Evolutionary conservation across 2,329 filamentous ascomycete species (phyloP).

Genomic region (Furcasterigmium furcatum): DNA sequence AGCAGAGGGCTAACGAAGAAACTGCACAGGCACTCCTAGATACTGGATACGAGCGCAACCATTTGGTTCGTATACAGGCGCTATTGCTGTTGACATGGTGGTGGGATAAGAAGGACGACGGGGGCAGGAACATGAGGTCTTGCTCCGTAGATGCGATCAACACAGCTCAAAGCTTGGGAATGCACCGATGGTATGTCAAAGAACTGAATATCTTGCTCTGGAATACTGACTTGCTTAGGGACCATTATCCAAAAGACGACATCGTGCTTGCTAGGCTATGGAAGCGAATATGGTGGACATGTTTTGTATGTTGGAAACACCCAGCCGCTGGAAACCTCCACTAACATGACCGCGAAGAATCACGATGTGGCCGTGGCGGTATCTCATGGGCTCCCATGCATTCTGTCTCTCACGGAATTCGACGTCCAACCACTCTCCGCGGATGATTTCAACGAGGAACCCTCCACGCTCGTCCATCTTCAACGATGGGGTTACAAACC

Average conservation of each 20-base stretch:
- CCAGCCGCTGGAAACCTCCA: background rate
- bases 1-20: background rate
- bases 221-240: background rate
- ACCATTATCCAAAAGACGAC: constrained; percentile 5
- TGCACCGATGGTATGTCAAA: constrained; percentile 14
- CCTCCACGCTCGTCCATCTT: background rate
- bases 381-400: constrained; percentile 11
- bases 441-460: constrained; percentile 10
- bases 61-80: constrained; percentile 8
- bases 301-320: constrained; percentile 5
- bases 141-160: constrained; percentile 12
- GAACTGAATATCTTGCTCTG: no score
- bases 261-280: constrained; percentile 3
- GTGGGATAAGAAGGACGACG: constrained; percentile 14
- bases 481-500: background rate
- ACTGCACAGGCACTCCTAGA: constrained; percentile 6
- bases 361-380: constrained; percentile 9
- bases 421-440: constrained; percentile 10
- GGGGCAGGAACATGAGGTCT: constrained; percentile 11
- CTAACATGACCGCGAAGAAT: constrained; percentile 3
- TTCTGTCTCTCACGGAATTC: constrained; percentile 7
- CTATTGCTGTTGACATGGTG: constrained; percentile 11
- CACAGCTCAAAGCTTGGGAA: constrained; percentile 13
- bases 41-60: constrained; percentile 10
- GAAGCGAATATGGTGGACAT: constrained; percentile 13